Base-by-base conservation (phyloP, 306 rosid species). In the Cajanus cajan region DNA sequence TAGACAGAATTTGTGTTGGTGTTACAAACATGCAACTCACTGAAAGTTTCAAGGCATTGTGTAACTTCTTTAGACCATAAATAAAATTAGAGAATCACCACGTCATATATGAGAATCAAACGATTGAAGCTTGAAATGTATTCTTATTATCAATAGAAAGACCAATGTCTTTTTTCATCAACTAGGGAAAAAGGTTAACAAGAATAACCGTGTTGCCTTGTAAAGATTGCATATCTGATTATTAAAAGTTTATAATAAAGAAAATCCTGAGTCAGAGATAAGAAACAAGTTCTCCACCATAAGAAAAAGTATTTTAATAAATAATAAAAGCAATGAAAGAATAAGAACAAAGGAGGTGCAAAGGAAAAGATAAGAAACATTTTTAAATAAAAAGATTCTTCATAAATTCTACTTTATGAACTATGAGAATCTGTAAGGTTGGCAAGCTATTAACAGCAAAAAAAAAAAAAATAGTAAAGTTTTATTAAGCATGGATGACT, bases 301-400 rank as follows among this genome's bases (percentile, higher is more conserved):
- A 63, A 41, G 43, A 64, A 82, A 28, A 77, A 39, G 63, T 25
- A 43, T 67, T 73, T 51, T 12, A 24, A 36, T 78, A 68, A 61
- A 52, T 73, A 37, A 70, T 48, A 65, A 45, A 48, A 36, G 44
- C 21, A 45, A 43, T 62, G 63, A 52, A 71, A 68, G 86, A 86
- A 84, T 74, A 65, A 86, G 82, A 84, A 73, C 73, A 82, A 78
- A 84, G 78, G 69, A 78, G 80, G 77, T 78, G 79, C 69, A 41
- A 67, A 44, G 71, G 52, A 65, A 69, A 63, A 39, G 45, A 19
- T 76, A 10, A 64, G 45, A 61, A 59, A 55, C 25, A 44, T 31
- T 74, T 61, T 52, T 48, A 74, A 73, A 84, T 59, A 48, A 74
- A 47, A 51, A 50, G 73, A 79, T 79, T 79, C 86, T 74, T 52